Evolutionary conservation across 495 filamentous ascomycete genomes (phyloP), one percentile per base, ranked within the genome.

Genomic region (Zalerion maritima): DNA sequence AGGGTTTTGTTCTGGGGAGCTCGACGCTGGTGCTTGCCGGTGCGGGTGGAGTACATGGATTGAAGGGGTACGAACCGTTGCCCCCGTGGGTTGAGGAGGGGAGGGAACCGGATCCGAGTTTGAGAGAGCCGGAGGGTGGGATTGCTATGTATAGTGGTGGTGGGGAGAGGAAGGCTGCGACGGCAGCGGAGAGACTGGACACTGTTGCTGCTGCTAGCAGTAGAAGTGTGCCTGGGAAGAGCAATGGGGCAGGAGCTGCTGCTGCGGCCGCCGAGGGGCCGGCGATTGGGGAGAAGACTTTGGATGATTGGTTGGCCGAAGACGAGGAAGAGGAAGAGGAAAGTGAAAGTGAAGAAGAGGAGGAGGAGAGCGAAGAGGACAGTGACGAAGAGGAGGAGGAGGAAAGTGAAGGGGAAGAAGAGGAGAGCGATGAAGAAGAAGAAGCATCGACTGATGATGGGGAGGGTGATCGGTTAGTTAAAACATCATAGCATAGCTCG

Each of bases 251-350:
- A 14, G 50, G 44, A 19, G 45, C 44, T 14, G 34, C 41, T 21
- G 37, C 67, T 32, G 64, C 71, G 24, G 72, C 69, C 5, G 64
- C 61, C 3, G 67, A 71, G 34, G 52, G 54, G 35, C 48, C 78
- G 35, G 73, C 78, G 45, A 56, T 63, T 29, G 73, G 60, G 6
- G 60, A 54, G 4, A 93, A 86, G 69, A 77, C 69, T 12, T 57
- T 94, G 40, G 79, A 94, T 58, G 79, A 93, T 49, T 96, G 89
- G 83, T 59, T 94, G 32, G 77, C 65, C 14, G 81, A 82, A 31
- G 71, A 73, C 21, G 69, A 72, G 17, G 66, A 64, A 0, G 54
- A 39, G 4, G 50, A 45, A 2, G 48, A 46, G 14, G 42, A 40
- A 4, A 39, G 24, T 1, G 37, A 34, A 8, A 36, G 30, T 0